Evolutionary conservation across 2,329 filamentous ascomycete species (phyloP), one percentile per base, ranked within the genome.

Genomic region (Aspergillus glaucus): DNA sequence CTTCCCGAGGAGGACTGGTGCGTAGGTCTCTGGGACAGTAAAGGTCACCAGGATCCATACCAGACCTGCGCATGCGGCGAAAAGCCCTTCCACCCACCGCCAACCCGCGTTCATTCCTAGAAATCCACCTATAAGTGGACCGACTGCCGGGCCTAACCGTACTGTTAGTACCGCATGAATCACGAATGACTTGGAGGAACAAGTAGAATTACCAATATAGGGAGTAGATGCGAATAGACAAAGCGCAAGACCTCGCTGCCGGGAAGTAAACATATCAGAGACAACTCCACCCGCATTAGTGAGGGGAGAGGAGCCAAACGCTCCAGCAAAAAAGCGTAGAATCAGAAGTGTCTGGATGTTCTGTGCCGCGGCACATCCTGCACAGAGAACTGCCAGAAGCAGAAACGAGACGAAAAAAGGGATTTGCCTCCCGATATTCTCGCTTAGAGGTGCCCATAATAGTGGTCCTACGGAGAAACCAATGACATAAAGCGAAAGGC

Each of bases 91-190:
- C 17, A 86, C 77, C 84, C 84, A 86, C 55, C 81, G 70, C 84
- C 84, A 86, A 9, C 81, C 82, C 24, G 75, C 75, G 3, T 74
- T 71, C 59, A 81, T 73, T 6, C 80, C 79, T 1, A 85, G 68
- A 61, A 86, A 87, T 4, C 82, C 82, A 48, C 80, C 80, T 7
- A 78, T 76, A 41, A 86, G 79, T 2, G 84, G 84, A 0, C 84
- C 80, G 62, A 67, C 79, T 50, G 64, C 77, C 0, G 84, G 80
- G 1, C 83, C 83, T 40, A 21, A 14, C 17, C 37, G 12, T 21
- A 40, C 5, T 22, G 17, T 40, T 21, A 40, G 37, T 10, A 21
- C 37, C 36, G 15, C 8, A 19, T 17, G 37, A 40, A 40, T 2
- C 4, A 5, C 22, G 17, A 40, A 12, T 19, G 17, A 22, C 15